Evolutionary conservation across 805 yeast species (phyloP).

Genomic region (Lachancea thermotolerans): DNA sequence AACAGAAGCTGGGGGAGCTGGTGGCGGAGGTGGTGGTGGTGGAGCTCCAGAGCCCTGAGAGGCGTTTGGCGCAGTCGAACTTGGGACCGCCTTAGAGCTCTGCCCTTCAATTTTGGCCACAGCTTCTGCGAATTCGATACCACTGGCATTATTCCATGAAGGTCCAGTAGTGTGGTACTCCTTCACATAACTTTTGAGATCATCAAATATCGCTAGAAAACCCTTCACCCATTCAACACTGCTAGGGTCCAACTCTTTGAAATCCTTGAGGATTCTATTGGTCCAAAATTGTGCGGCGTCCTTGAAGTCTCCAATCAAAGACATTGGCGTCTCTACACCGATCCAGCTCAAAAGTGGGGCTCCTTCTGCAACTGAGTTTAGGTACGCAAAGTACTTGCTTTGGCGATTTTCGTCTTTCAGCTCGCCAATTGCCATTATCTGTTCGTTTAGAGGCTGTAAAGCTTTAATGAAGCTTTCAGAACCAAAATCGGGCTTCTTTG

Average conservation of each 20-base stretch:
- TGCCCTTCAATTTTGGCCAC: constrained; percentile 23
- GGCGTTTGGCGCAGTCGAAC: constrained; percentile 10
- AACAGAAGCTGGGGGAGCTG: constrained; percentile 77
- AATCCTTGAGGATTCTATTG: constrained; percentile 81
- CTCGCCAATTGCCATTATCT: constrained; percentile 49
- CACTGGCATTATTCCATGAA: constrained; percentile 59
- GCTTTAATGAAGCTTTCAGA: constrained; percentile 49
- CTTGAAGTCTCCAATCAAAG: constrained; percentile 71
- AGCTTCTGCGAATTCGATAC: constrained; percentile 50
- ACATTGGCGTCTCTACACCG: constrained; percentile 65
- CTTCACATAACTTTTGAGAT: constrained; percentile 65
- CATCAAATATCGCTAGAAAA: constrained; percentile 58
- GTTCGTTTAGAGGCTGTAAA: constrained; percentile 62
- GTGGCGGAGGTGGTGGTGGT: constrained; percentile 92
- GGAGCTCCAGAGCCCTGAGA: constrained; percentile 36
- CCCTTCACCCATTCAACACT: constrained; percentile 78
- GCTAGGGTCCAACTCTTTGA: constrained; percentile 58
- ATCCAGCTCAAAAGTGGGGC: constrained; percentile 91
- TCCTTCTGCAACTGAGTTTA: constrained; percentile 84
- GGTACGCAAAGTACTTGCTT: constrained; percentile 57
- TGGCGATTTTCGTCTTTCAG: constrained; percentile 71
- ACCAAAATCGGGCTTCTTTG: constrained; percentile 58
- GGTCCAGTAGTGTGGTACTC: constrained; percentile 81
- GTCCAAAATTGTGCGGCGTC: constrained; percentile 95
- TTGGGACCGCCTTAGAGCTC: constrained; percentile 18